Conservation (phyloP, 805 yeast genomes). For the Metschnikowia vanudenii region DNA sequence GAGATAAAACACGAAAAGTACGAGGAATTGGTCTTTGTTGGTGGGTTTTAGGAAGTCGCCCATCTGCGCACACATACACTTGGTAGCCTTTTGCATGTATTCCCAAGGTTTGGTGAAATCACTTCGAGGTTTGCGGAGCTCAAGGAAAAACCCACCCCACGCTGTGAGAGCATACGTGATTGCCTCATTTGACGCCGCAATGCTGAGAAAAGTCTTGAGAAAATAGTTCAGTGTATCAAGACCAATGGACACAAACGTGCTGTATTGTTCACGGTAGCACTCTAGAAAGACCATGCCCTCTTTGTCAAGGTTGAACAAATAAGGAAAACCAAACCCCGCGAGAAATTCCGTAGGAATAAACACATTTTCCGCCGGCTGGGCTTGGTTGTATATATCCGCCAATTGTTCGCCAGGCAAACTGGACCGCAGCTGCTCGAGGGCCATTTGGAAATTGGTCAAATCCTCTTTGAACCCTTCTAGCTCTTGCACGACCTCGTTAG, state of each 20-base stretch:
- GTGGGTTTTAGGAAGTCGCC: conserved; percentile 16
- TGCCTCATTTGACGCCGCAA: conserved; percentile 18
- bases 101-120: conserved; percentile 20
- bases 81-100: conserved; percentile 23
- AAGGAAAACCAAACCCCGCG: conserved; percentile 8
- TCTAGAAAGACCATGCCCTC: conserved; percentile 21
- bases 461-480: conserved; percentile 18
- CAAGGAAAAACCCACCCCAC: conserved; percentile 24
- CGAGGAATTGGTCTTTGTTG: conserved; percentile 16
- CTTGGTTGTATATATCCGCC: neutral
- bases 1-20: conserved; percentile 20
- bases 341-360: conserved; percentile 7
- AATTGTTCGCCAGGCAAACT: neutral
- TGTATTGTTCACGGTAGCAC: conserved; percentile 19
- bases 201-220: conserved; percentile 20
- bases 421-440: conserved; percentile 13
- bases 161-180: conserved; percentile 21
- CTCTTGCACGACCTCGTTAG: conserved; percentile 14
- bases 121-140: conserved; percentile 15
- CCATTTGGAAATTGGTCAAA: conserved; percentile 16
- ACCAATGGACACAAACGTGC: conserved; percentile 20
- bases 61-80: conserved; percentile 18
- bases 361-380: neutral
- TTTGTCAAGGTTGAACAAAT: conserved; percentile 12
- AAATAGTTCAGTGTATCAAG: conserved; percentile 21